Conservation (phyloP, 2,329 filamentous ascomycete genomes). For the Sclerotinia nivalis region DNA sequence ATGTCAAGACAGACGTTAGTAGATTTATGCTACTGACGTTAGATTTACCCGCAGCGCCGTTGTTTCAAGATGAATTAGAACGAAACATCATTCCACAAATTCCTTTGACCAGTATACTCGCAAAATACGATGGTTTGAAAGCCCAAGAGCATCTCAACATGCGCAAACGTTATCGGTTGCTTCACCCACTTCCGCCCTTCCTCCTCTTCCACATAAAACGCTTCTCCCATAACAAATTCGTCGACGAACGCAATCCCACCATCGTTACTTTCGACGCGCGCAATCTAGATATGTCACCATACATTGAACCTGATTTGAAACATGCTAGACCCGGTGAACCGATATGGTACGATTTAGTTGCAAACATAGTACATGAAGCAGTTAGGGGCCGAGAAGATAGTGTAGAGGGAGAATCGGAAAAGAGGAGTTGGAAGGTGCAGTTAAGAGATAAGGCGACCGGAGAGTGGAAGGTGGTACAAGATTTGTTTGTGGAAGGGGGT, state of each 20-base stretch:
- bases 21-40: constrained; percentile 92
- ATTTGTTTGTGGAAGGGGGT: constrained; percentile 87
- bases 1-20: constrained; percentile 72
- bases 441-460: constrained; percentile 75
- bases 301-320: constrained; percentile 82
- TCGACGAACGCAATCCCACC: constrained; percentile 92
- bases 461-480: constrained; percentile 91
- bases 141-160: constrained; percentile 88
- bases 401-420: constrained; percentile 86
- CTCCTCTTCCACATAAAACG: constrained; percentile 95
- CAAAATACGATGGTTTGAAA: constrained; percentile 88
- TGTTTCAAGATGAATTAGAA: constrained; percentile 94
- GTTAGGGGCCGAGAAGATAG: constrained; percentile 75
- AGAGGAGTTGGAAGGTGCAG: constrained; percentile 92
- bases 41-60: constrained; percentile 84
- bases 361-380: constrained; percentile 88
- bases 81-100: constrained; percentile 96
- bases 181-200: constrained; percentile 89
- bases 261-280: constrained; percentile 94
- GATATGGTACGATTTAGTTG: constrained; percentile 92
- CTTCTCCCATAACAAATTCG: constrained; percentile 95
- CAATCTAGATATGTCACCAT: constrained; percentile 83
- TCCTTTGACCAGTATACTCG: constrained; percentile 77
- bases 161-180: constrained; percentile 82
- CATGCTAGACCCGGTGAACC: constrained; percentile 74